Base-by-base conservation (phyloP, 2,329 filamentous ascomycete species). In the Phyllosticta citriasiana region DNA sequence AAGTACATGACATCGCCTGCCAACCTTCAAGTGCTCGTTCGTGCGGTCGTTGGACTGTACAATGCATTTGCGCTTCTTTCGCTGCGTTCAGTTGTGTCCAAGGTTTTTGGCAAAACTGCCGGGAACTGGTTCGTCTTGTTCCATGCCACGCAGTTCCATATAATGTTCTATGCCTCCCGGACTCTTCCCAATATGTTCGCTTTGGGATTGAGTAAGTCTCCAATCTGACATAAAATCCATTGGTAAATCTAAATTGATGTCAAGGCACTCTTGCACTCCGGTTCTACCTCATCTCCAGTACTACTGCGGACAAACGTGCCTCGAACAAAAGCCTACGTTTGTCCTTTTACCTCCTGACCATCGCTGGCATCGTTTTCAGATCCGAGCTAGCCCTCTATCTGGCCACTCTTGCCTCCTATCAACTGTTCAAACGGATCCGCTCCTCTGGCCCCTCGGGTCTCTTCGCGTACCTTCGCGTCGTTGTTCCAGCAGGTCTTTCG, bases 141-240 rank as follows among this genome's bases (percentile, higher is more conserved):
- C 59, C 88, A 91, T 70, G 83, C 84, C 1, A 87, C 85, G 73
- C 93, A 97, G 74, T 99, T 99, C 70, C 94, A 99, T 75, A 77
- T 96, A 64, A 81, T 94, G 64, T 99, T 91, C 75, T 99, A 99
- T 77, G 88, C 92, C 14, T 94, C 91, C 16, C 82, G 94, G 63
- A 94, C 91, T 2, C 77, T 99, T 65, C 94, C 94, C 1, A 99
- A 99, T 72, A 96, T 95, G 88, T 96, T 97, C 75, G 92, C 94
- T 22, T 94, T 97, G 77, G 84, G 85, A 9, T 77, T 97, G 62
- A 90, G 88, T 93, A 79, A 74, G 86, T 80, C 19, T 40, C 12
- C 0, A 1, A 22, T 16, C 35, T 19, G 6, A 7, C 10, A n/a
- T n/a, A n/a, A n/a, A 47, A 12, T 10, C 19, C 1, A 22, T 22